Base-by-base conservation (phyloP, 345 rosid species). In the Erodium maritimum region DNA sequence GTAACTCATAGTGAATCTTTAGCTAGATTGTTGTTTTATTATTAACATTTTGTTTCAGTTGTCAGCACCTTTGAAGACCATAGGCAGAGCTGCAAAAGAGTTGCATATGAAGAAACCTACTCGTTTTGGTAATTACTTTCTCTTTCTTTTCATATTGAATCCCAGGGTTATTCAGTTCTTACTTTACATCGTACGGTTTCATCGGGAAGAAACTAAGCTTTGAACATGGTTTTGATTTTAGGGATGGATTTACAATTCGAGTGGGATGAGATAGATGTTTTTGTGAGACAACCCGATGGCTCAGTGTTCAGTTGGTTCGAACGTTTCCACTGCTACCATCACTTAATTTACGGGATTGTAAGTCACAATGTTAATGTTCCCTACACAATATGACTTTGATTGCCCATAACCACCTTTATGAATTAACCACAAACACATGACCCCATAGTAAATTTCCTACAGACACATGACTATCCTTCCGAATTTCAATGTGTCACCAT, bases 201-300 rank as follows among this genome's bases (percentile, higher is more conserved):
- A 42, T 11, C 9, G 37, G 37, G 37, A 29, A 29, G 37, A 29
- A 5, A 29, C 9, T 5, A 11, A 1, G 37, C 37, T 29, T 11
- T 29, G 5, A 7, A 29, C 37, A 29, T 59, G 48, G 25, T 62
- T 64, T 55, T 60, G 60, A 58, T 59, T 59, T 72, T 82, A 91
- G 96, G 96, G 61, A 77, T 91, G 86, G 96, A 88, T 76, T 80
- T 91, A 19, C 95, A 81, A 45, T 91, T 91, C 76, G 88, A 82
- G 72, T 81, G 82, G 93, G 90, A 81, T 64, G 87, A 86, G 50
- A 74, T 75, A 9, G 64, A 86, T 59, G 98, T 93, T 55, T 91
- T 91, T 71, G 56, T 77, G 65, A 72, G 76, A 59, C 96, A 84
- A 68, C 88, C 86, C 34, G 95, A 91, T 74, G 98, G 95, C 21